These are phyloP conservation scores for Suhomyces tanzawaensis DNA, from an alignment of 805 yeast species.

Conservation along the genomic window DNA sequence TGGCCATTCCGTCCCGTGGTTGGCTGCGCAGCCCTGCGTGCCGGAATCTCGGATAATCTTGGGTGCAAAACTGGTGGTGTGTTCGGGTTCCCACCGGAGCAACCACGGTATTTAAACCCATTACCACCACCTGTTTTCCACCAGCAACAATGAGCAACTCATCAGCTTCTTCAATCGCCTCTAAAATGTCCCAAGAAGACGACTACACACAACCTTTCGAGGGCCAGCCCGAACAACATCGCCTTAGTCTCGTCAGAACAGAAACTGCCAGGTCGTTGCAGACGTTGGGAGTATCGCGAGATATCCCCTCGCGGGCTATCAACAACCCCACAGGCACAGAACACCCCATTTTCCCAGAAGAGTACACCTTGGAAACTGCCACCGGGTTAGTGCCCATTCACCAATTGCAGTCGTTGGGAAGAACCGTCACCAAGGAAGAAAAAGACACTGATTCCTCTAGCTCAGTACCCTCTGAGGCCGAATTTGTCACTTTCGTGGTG, in stretches of 20 bases:
- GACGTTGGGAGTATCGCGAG: conserved; percentile 54
- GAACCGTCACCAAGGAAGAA: conserved; percentile 30
- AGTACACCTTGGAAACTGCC: conserved; percentile 80
- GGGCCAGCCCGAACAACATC: background rate
- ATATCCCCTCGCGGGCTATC: conserved; percentile 53
- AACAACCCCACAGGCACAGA: conserved; percentile 39
- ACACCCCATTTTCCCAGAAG: conserved; percentile 86
- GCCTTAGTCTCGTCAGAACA: conserved; percentile 43
- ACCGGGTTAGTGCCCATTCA: conserved; percentile 85
- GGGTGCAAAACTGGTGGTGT: too few species aligned
- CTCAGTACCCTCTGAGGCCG: conserved; percentile 61
- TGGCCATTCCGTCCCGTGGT: too few species aligned
- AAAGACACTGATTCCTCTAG: conserved; percentile 3
- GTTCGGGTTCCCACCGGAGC: too few species aligned
- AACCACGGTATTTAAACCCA: too few species aligned
- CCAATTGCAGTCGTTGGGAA: conserved; percentile 67
- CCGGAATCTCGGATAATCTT: too few species aligned
- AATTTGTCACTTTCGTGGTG: conserved; percentile 77
- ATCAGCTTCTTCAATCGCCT: background rate
- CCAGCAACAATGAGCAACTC: background rate
- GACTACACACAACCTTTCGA: background rate
- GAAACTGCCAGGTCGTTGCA: conserved; percentile 73
- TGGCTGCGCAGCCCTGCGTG: too few species aligned
- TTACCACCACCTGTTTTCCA: too few species aligned
- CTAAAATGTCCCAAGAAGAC: too few species aligned